Base-by-base conservation (phyloP, 2,329 filamentous ascomycete species). In the Trichoderma oligosporum region DNA sequence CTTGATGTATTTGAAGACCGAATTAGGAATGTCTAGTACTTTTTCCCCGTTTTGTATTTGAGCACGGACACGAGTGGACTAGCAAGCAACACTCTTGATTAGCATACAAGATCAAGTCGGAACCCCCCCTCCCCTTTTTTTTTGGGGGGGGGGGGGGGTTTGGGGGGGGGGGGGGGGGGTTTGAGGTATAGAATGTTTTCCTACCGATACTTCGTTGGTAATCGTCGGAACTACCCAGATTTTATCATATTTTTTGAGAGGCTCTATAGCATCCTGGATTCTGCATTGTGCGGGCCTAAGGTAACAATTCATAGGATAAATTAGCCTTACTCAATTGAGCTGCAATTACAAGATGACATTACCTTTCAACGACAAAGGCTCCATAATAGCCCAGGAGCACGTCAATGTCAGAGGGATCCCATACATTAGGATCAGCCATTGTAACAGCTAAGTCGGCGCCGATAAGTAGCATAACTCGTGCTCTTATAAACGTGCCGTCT, bases 211-310 rank as follows among this genome's bases (percentile, higher is more conserved):
- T 55, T 92, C 87, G 70, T 91, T 91, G 65, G 95, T 90, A 47
- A 93, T 81, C 69, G 95, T 89, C 54, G 88, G 86, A 60, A 95
- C 92, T 56, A 93, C 86, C 69, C 88, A 85, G 62, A 95, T 82
- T 64, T 93, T 91, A 65, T 91, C 83, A 81, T 87, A 95, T 56
- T 83, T 82, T 66, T 89, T 84, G 33, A 95, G 77, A 39, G 83
- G 85, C 16, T 86, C 84, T 38, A 95, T 79, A 3, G 91, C 90
- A 68, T 94, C 88, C 60, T 94, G 87, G 52, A 92, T 88, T 66
- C 93, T 88, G 16, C 89, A 94, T 42, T 91, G 91, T 51, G 52
- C 48, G 9, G 85, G 86, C 61, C 91, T 55, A n/a, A 22, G 4
- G 27, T 31, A 31, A 11, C 27, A 11, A 12, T 20, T 9, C 14